Conservation (phyloP, 768 basidiomycete species). For the Lanmaoa rubissima region DNA sequence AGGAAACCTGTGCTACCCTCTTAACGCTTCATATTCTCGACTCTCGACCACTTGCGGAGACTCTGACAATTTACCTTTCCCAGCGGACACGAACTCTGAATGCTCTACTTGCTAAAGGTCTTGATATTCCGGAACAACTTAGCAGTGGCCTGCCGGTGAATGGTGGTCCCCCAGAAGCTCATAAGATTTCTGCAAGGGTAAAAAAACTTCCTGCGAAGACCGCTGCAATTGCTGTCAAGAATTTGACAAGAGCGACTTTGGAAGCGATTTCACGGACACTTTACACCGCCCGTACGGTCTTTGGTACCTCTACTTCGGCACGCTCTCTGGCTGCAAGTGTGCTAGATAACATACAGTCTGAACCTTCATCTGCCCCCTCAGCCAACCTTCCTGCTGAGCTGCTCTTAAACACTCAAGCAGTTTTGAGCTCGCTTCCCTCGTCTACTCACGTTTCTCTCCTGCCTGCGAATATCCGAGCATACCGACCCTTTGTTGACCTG, state of each 20-base stretch:
- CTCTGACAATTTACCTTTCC: slow-evolving; percentile 63
- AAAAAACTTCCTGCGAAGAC: slow-evolving; percentile 28
- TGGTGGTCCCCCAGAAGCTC: slow-evolving; percentile 32
- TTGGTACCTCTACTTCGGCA: slow-evolving; percentile 38
- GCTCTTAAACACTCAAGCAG: slow-evolving; percentile 59
- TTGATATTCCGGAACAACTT: slow-evolving; percentile 21
- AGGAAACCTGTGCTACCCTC: slow-evolving; percentile 78
- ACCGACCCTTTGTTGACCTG: slow-evolving; percentile 84
- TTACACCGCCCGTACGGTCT: slow-evolving; percentile 53
- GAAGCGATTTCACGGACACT: slow-evolving; percentile 60
- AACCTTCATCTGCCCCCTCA: slow-evolving; percentile 29
- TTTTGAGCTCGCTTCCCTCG: slow-evolving; percentile 75
- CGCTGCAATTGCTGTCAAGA: slow-evolving; percentile 50
- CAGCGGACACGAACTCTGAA: slow-evolving; percentile 68
- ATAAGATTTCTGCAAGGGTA: neutral
- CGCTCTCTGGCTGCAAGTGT: slow-evolving; percentile 53
- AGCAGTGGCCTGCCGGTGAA: slow-evolving; percentile 37
- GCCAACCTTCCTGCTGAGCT: slow-evolving; percentile 47
- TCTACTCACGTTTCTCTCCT: slow-evolving; percentile 80
- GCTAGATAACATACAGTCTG: slow-evolving; percentile 63
- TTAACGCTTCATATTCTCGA: slow-evolving; percentile 88
- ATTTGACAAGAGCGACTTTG: slow-evolving; percentile 50
- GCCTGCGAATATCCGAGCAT: slow-evolving; percentile 65
- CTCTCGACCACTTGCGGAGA: slow-evolving; percentile 74
- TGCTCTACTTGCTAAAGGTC: slow-evolving; percentile 38